These are phyloP conservation scores for Macrocybe gigantea DNA, from an alignment of 768 basidiomycete genomes.

Conservation along the genomic window DNA sequence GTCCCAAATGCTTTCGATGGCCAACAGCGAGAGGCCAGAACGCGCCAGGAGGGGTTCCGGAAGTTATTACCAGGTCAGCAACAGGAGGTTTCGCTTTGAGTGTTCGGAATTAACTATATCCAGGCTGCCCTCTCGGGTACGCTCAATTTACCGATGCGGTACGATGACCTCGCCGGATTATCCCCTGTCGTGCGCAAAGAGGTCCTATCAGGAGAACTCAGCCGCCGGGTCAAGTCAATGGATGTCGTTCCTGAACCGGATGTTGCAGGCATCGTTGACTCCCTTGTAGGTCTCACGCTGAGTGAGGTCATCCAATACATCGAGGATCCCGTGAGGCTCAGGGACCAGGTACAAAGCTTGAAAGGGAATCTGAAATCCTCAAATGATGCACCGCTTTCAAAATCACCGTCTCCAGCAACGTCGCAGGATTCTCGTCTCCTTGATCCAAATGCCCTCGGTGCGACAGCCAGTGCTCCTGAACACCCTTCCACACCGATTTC, in stretches of 20 bases:
- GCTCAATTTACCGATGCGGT: constrained; percentile 78
- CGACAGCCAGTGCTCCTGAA: constrained; percentile 85
- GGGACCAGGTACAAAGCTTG: constrained; percentile 51
- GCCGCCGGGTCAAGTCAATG: constrained; percentile 60
- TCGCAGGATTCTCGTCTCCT: constrained; percentile 72
- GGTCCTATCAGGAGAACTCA: constrained; percentile 78
- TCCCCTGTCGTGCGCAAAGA: constrained; percentile 87
- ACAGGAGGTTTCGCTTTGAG: constrained; percentile 1
- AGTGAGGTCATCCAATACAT: constrained; percentile 74
- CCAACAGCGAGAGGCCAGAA: constrained; percentile 43
- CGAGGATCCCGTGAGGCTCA: constrained; percentile 60
- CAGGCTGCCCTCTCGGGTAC: constrained; percentile 81
- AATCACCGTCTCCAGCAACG: constrained; percentile 47
- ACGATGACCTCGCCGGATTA: constrained; percentile 74
- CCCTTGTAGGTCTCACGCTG: constrained; percentile 62
- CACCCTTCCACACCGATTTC: constrained; percentile 86
- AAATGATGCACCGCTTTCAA: constrained; percentile 33
- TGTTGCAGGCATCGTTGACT: constrained; percentile 63
- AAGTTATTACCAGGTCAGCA: constrained; percentile 76
- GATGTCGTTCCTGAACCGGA: constrained; percentile 49
- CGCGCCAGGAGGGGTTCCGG: constrained; percentile 75
- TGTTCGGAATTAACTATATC: neutral
- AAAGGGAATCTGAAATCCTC: constrained; percentile 28
- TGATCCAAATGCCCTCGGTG: constrained; percentile 55
- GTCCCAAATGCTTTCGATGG: too few species aligned